These are phyloP conservation scores for Trichoderma endophyticum DNA, from an alignment of 2,329 filamentous ascomycete species.

Conservation along the genomic window DNA sequence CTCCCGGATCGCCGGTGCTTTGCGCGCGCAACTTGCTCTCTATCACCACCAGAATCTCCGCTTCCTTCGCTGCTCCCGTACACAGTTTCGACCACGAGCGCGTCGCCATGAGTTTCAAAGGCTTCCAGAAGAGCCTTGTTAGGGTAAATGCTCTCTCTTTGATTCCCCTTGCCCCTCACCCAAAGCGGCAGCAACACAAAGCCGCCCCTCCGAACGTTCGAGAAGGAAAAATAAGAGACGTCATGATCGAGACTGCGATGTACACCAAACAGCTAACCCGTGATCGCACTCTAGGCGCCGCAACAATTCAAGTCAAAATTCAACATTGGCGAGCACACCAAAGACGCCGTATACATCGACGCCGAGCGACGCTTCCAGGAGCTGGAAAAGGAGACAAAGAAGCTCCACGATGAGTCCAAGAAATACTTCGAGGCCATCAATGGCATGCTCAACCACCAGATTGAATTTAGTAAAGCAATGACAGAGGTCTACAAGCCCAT, in stretches of 20 bases:
- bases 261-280: not conserved
- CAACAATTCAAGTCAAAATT: conserved; percentile 90
- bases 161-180: conserved; percentile 32
- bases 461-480: conserved; percentile 95
- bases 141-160: conserved; percentile 59
- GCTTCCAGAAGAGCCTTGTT: conserved; percentile 84
- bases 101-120: conserved; percentile 86
- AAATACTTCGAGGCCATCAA: conserved; percentile 99
- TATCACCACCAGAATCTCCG: not conserved
- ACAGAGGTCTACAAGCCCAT: conserved; percentile 98
- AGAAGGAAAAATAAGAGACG: not conserved
- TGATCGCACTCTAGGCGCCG: conserved; percentile 58
- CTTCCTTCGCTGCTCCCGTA: not conserved
- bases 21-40: conserved; percentile 14
- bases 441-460: conserved; percentile 95
- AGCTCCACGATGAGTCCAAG: conserved; percentile 91
- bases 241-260: not conserved
- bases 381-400: conserved; percentile 93
- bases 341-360: conserved; percentile 92
- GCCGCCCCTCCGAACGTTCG: conserved; percentile 17
- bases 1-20: conserved; percentile 17
- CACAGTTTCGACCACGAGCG: not conserved
- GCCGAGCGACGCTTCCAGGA: conserved; percentile 92
- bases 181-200: conserved; percentile 19
- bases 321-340: conserved; percentile 92